A percentile compares a stretch with the other conserved stretches of the same genome.
Evolutionary conservation across 148 eudicot species (phyloP).

Genomic region (Fallopia convolvulus): DNA sequence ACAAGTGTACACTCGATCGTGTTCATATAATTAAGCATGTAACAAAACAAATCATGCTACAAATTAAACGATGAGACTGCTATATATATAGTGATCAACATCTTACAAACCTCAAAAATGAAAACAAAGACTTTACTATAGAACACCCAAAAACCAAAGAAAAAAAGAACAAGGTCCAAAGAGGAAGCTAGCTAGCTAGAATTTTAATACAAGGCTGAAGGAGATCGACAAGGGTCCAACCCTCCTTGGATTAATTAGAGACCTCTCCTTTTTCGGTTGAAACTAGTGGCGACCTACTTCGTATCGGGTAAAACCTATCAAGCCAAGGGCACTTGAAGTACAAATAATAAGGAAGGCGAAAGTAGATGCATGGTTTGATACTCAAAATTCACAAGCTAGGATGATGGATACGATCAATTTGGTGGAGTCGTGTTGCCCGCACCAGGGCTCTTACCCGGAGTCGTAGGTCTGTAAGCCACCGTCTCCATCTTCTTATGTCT

Average conservation of each 20-base stretch:
- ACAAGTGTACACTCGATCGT: no score
- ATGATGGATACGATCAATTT: neutral
- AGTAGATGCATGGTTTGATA: neutral
- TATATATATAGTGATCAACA: neutral
- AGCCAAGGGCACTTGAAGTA: no score
- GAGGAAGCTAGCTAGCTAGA: neutral
- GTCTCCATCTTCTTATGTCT: conserved; percentile 31
- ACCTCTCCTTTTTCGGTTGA: no score
- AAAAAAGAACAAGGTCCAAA: neutral
- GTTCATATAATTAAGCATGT: neutral
- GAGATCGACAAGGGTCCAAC: no score
- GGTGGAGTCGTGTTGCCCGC: conserved; percentile 47
- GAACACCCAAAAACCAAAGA: neutral
- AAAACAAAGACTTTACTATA: neutral
- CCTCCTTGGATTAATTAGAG: no score
- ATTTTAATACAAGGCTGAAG: no score
- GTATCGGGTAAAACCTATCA: no score
- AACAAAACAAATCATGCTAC: neutral
- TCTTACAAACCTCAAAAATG: neutral
- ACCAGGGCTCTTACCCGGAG: conserved; percentile 49
- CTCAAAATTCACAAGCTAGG: neutral
- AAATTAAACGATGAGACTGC: no score
- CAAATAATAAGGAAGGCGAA: neutral
- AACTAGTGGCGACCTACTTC: no score
- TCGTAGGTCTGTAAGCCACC: conserved; percentile 41